These are phyloP conservation scores for Microbotryomycetes sp. DNA, from an alignment of 1,284 basidiomycete genomes.

Conservation along the genomic window DNA sequence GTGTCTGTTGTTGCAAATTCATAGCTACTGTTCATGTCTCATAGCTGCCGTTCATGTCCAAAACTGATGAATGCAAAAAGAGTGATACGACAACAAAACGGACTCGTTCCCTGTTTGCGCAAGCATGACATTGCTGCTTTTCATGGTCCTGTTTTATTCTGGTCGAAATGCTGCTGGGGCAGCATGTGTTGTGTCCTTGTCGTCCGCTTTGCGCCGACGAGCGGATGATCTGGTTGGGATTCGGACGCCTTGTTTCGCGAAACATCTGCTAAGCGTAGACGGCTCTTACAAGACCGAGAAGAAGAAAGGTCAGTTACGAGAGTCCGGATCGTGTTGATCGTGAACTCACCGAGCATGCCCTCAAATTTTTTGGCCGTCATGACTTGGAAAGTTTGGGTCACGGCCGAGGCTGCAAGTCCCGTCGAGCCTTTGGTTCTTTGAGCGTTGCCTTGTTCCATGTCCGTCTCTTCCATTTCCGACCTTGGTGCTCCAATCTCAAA, in stretches of 20 bases:
- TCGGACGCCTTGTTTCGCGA: conserved; percentile 84
- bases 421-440: not conserved
- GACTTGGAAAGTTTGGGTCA: conserved; percentile 78
- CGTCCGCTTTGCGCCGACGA: not conserved
- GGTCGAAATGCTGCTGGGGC: no score
- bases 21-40: no score
- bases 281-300: conserved; percentile 52
- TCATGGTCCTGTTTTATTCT: no score
- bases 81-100: no score
- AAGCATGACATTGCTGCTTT: no score
- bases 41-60: no score
- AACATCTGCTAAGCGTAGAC: conserved; percentile 75
- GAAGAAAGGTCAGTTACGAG: not conserved
- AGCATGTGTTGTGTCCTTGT: no score
- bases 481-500: conserved; percentile 27
- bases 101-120: no score
- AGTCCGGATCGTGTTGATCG: conserved; percentile 2
- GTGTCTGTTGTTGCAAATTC: no score
- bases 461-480: no score
- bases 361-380: conserved; percentile 87
- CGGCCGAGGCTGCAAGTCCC: conserved; percentile 41
- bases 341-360: conserved; percentile 69
- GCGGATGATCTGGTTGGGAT: conserved; percentile 52
- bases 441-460: no score
- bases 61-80: no score